These are phyloP conservation scores for Casuarina equisetifolia DNA, from an alignment of 306 rosid genomes.

Conservation along the genomic window DNA sequence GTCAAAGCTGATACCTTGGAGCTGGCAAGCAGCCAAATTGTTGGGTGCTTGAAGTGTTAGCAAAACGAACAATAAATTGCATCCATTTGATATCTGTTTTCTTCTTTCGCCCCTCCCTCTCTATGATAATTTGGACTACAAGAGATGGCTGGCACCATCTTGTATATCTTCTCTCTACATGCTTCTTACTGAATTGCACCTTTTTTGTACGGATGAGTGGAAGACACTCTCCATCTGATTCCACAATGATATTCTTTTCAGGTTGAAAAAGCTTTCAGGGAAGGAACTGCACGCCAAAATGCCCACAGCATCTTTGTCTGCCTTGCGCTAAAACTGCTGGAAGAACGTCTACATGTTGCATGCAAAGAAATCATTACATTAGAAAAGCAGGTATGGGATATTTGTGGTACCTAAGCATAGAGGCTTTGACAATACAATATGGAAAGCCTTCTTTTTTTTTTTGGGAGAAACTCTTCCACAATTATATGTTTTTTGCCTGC, in stretches of 20 bases:
- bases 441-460: conserved; percentile 5
- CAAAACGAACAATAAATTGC: background rate
- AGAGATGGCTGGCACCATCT: background rate
- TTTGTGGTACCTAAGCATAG: conserved; percentile 30
- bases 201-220: background rate
- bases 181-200: conserved; percentile 5
- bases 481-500: conserved; percentile 30
- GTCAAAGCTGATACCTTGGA: background rate
- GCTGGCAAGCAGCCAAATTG: background rate
- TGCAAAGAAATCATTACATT: conserved; percentile 95
- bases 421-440: conserved; percentile 6
- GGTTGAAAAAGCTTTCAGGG: conserved; percentile 99
- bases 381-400: conserved; percentile 84
- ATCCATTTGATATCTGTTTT: background rate
- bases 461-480: conserved; percentile 28
- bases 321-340: conserved; percentile 90
- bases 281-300: conserved; percentile 99
- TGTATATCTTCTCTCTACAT: background rate
- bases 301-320: conserved; percentile 98
- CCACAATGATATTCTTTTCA: conserved; percentile 39
- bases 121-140: background rate
- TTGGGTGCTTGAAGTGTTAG: background rate
- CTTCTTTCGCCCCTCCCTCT: background rate
- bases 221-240: conserved; percentile 26
- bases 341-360: conserved; percentile 94